A percentile compares a stretch with the other conserved stretches of the same genome.
Conservation (phyloP, 2,329 filamentous ascomycete genomes). For the Penicillium occitanis region DNA sequence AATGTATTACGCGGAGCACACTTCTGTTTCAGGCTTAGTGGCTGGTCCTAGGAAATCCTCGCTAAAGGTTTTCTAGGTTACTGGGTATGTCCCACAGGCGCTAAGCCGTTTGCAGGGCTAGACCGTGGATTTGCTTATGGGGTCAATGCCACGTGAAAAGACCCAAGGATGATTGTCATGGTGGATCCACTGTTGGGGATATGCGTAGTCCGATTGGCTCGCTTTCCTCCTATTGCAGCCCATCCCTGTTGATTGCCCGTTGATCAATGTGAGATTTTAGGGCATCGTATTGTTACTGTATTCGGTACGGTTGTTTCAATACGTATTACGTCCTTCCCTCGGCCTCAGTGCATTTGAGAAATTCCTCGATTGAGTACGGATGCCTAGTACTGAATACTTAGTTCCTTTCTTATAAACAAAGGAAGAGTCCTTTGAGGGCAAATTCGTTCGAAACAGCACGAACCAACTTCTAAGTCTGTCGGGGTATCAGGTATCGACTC, state of each 20-base stretch:
- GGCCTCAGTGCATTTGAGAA: not conserved
- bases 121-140: not conserved
- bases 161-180: not conserved
- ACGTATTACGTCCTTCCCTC: not conserved
- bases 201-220: not conserved
- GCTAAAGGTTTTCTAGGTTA: not conserved
- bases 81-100: not conserved
- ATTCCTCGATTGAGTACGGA: not conserved
- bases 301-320: not conserved
- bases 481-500: not conserved
- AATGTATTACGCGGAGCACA: not conserved
- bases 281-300: not conserved
- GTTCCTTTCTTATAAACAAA: not conserved
- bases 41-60: not conserved
- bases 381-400: not conserved
- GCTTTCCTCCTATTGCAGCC: not conserved
- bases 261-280: conserved; percentile 4
- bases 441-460: not conserved
- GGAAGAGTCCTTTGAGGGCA: not conserved
- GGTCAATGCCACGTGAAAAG: conserved; percentile 11
- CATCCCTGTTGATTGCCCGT: not conserved
- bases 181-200: not conserved
- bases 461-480: not conserved
- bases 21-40: not conserved
- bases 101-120: conserved; percentile 2